A percentile compares a stretch with the other conserved stretches of the same genome.
These are phyloP conservation scores for Geosmithia putterillii DNA, from an alignment of 2,329 filamentous ascomycete genomes.

Conservation along the genomic window DNA sequence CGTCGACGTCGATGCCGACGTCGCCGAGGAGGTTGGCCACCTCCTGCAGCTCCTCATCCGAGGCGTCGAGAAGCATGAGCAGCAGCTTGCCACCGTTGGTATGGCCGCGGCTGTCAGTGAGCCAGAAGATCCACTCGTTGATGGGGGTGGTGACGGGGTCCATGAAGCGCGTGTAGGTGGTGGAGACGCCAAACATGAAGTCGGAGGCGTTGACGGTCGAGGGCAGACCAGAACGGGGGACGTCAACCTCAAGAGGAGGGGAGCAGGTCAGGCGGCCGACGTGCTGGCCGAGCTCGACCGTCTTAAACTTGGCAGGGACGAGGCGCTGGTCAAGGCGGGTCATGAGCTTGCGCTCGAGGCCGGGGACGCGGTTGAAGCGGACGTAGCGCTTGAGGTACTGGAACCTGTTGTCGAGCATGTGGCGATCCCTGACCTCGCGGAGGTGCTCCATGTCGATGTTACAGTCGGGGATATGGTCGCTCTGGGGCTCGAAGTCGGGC, in stretches of 20 bases:
- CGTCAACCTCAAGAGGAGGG: slow-evolving; percentile 36
- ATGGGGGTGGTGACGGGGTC: slow-evolving; percentile 38
- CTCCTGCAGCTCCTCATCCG: slow-evolving; percentile 35
- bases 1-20: slow-evolving; percentile 43
- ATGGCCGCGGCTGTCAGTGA: slow-evolving; percentile 40
- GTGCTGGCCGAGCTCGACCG: slow-evolving; percentile 31
- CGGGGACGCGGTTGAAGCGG: slow-evolving; percentile 32
- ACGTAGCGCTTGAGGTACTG: slow-evolving; percentile 45
- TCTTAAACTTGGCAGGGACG: slow-evolving; percentile 33
- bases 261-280: slow-evolving; percentile 29
- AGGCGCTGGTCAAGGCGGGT: slow-evolving; percentile 37
- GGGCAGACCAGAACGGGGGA: slow-evolving; percentile 37
- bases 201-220: slow-evolving; percentile 39
- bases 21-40: slow-evolving; percentile 31
- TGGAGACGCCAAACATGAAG: slow-evolving; percentile 48
- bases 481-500: slow-evolving; percentile 6
- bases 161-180: slow-evolving; percentile 41
- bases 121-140: slow-evolving; percentile 48
- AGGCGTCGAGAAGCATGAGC: slow-evolving; percentile 40
- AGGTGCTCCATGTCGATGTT: slow-evolving; percentile 34
- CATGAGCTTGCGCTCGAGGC: slow-evolving; percentile 35
- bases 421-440: slow-evolving; percentile 29
- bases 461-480: slow-evolving; percentile 31
- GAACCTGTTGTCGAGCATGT: slow-evolving; percentile 34
- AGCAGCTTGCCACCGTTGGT: slow-evolving; percentile 46